These are phyloP conservation scores for Serendipita vermifera DNA, from an alignment of 768 basidiomycete species.

Conservation along the genomic window DNA sequence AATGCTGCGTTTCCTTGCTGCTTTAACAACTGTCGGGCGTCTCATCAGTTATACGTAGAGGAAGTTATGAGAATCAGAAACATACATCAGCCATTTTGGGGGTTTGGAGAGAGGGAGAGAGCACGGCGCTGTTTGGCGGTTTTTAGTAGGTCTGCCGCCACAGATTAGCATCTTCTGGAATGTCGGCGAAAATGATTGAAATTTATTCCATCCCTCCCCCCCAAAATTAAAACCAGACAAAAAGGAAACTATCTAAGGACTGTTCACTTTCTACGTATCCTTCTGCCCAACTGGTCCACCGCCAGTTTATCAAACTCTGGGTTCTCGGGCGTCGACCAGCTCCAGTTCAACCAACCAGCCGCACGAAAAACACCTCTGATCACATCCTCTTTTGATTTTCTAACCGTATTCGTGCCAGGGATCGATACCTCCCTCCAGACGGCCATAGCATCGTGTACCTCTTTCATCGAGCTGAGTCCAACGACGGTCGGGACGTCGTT, in stretches of 20 bases:
- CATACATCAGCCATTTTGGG: slow-evolving; percentile 5
- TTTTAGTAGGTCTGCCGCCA: background rate
- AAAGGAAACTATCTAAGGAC: too few species aligned
- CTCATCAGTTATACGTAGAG: too few species aligned
- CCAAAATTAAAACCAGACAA: too few species aligned
- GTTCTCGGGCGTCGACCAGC: slow-evolving; percentile 51
- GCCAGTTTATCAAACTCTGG: slow-evolving; percentile 1
- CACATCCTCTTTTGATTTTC: slow-evolving; percentile 30
- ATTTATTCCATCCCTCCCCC: too few species aligned
- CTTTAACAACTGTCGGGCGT: slow-evolving; percentile 50
- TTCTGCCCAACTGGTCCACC: slow-evolving; percentile 1
- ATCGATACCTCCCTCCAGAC: slow-evolving; percentile 53
- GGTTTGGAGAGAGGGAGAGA: background rate
- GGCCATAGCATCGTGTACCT: slow-evolving; percentile 61
- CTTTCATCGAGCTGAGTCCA: slow-evolving; percentile 53
- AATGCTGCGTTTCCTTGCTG: slow-evolving; percentile 94
- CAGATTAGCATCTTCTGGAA: background rate
- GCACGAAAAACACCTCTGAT: slow-evolving; percentile 35
- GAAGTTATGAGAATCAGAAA: too few species aligned
- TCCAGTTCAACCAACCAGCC: slow-evolving; percentile 47
- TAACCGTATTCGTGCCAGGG: slow-evolving; percentile 19
- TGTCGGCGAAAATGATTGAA: background rate
- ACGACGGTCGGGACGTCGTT: slow-evolving; percentile 45
- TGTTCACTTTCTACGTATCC: background rate
- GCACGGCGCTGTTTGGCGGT: background rate